Conservation (phyloP, 2,329 filamentous ascomycete genomes). For the Seiridium unicorne region DNA sequence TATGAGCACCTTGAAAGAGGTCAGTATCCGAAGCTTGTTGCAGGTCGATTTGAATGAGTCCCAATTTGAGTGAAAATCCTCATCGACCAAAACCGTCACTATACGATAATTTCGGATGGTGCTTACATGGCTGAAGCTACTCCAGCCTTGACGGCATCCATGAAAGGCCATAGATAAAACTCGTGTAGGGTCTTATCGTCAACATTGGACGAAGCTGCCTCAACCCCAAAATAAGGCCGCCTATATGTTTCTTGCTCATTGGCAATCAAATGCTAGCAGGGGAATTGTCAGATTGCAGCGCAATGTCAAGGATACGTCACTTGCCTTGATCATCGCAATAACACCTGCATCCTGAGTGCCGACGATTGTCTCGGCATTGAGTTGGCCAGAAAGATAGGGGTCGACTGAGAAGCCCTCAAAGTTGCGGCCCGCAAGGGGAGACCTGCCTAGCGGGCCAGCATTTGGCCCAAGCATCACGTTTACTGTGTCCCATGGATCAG, state of each 20-base stretch:
- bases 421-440: slow-evolving; percentile 66
- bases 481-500: slow-evolving; percentile 18
- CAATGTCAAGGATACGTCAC: background rate
- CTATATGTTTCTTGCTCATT: slow-evolving; percentile 61
- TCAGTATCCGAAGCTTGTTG: background rate
- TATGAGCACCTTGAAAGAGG: slow-evolving; percentile 52
- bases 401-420: slow-evolving; percentile 67
- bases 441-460: slow-evolving; percentile 68
- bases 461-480: slow-evolving; percentile 65
- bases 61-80: too few relatives aligned
- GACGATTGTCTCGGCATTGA: slow-evolving; percentile 69
- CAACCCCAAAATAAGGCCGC: slow-evolving; percentile 39
- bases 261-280: slow-evolving; percentile 51
- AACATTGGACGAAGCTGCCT: slow-evolving; percentile 59
- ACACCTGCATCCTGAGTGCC: slow-evolving; percentile 78
- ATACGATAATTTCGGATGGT: too few relatives aligned
- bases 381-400: slow-evolving; percentile 67
- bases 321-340: slow-evolving; percentile 70
- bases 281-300: slow-evolving; percentile 17
- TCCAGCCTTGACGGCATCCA: slow-evolving; percentile 57
- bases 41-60: too few relatives aligned
- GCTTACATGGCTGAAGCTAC: slow-evolving; percentile 53
- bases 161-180: slow-evolving; percentile 65
- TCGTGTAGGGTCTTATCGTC: slow-evolving; percentile 67
- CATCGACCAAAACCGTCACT: too few relatives aligned